Conservation (phyloP, 2,329 filamentous ascomycete species). For the Fusarium tuaranense region DNA sequence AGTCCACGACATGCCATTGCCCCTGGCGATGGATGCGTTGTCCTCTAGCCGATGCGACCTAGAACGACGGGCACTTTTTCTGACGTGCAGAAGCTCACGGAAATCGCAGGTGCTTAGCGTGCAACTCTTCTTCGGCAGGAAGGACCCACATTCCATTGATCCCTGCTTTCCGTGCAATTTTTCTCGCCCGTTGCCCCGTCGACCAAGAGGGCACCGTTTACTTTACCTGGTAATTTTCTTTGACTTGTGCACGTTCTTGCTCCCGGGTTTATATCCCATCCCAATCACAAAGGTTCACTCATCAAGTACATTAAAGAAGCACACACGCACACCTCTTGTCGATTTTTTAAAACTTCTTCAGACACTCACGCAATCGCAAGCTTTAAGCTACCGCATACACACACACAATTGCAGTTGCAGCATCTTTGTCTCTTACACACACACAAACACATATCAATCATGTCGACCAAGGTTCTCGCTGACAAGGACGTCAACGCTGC, state of each 20-base stretch:
- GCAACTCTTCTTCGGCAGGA: background rate
- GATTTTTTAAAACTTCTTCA: slow-evolving; percentile 17
- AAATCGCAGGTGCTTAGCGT: background rate
- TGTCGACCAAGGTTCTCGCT: slow-evolving; percentile 71
- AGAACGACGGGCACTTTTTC: background rate
- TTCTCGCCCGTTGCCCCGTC: slow-evolving; percentile 42
- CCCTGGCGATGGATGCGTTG: background rate
- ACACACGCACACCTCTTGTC: slow-evolving; percentile 3
- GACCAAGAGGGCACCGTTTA: slow-evolving; percentile 38
- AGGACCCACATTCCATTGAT: slow-evolving; percentile 24
- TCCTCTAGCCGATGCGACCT: background rate
- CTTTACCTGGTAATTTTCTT: slow-evolving; percentile 34
- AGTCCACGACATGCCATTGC: background rate
- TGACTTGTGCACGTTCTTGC: slow-evolving; percentile 24
- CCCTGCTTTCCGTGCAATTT: slow-evolving; percentile 25
- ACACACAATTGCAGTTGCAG: background rate
- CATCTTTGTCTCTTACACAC: background rate
- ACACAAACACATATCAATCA: slow-evolving; percentile 45
- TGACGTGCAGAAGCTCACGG: background rate
- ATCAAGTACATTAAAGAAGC: slow-evolving; percentile 28
- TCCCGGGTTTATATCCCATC: slow-evolving; percentile 12
- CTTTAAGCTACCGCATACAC: background rate
- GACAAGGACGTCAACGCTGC: slow-evolving; percentile 74
- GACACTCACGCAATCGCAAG: slow-evolving; percentile 1
- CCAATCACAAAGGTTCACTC: slow-evolving; percentile 7